These are phyloP conservation scores for Tilletia setariae DNA, from an alignment of 1,284 basidiomycete species.

Conservation along the genomic window DNA sequence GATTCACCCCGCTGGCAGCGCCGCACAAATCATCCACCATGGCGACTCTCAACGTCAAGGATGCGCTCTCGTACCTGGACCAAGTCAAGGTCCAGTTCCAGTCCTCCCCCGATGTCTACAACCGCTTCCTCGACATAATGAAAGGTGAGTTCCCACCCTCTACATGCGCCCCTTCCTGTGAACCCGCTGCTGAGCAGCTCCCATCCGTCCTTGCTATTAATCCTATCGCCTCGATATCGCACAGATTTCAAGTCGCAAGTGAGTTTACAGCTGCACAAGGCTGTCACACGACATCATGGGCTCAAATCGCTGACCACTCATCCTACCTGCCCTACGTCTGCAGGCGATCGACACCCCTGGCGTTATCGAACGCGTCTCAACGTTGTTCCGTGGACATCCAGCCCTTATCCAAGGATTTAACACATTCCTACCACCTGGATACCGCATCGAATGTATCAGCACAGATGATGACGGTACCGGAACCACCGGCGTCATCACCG, in stretches of 20 bases:
- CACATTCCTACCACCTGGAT: conserved; percentile 93
- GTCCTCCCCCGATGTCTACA: conserved; percentile 91
- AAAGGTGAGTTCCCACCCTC: conserved; percentile 74
- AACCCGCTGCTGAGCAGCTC: conserved; percentile 13
- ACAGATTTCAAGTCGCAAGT: conserved; percentile 16
- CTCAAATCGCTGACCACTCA: no score
- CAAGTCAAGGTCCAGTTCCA: conserved; percentile 86
- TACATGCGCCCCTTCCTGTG: conserved; percentile 61
- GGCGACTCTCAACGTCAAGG: conserved; percentile 62
- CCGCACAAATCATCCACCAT: background rate
- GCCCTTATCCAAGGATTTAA: conserved; percentile 97
- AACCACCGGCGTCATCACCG: conserved; percentile 74
- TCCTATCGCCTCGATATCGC: background rate
- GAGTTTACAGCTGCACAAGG: background rate
- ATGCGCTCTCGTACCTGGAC: conserved; percentile 94
- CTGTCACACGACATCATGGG: no score
- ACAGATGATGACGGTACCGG: conserved; percentile 56
- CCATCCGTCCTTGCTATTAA: conserved; percentile 14
- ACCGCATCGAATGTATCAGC: conserved; percentile 84
- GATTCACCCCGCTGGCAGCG: background rate
- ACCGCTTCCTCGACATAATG: conserved; percentile 97
- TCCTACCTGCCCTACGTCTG: conserved; percentile 14
- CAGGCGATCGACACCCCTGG: conserved; percentile 86
- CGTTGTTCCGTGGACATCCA: conserved; percentile 89
- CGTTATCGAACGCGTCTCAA: conserved; percentile 94